Evolutionary conservation across 208 protist genomes (phyloP).

Genomic region (Trypanosomatidae sp.): DNA sequence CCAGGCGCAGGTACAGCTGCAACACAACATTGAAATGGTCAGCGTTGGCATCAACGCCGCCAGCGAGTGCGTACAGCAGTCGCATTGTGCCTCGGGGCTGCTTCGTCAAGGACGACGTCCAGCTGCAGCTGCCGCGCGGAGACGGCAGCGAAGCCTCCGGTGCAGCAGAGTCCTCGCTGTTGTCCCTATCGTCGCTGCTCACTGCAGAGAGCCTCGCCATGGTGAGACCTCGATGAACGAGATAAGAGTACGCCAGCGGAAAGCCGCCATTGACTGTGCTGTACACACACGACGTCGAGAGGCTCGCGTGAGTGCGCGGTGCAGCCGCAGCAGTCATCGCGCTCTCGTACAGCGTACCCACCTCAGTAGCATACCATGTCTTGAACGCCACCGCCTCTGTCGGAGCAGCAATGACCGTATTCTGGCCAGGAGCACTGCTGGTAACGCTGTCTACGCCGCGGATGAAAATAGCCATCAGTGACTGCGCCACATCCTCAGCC

Average conservation of each 20-base stretch:
- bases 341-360: conserved; percentile 7
- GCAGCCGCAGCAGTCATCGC: conserved; percentile 12
- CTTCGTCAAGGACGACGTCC: not conserved
- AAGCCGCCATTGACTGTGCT: not conserved
- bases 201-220: not conserved
- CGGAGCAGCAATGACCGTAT: not conserved
- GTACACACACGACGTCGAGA: not conserved
- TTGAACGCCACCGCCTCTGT: conserved; percentile 2
- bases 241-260: conserved; percentile 13
- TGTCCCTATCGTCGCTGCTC: not conserved
- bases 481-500: conserved; percentile 12
- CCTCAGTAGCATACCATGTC: conserved; percentile 21
- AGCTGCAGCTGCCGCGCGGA: not conserved
- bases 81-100: conserved; percentile 13
- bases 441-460: conserved; percentile 7
- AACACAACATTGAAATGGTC: conserved; percentile 41
- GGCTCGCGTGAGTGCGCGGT: not conserved
- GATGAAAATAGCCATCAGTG: conserved; percentile 20
- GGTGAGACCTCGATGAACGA: conserved; percentile 12
- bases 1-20: conserved; percentile 29
- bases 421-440: not conserved
- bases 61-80: conserved; percentile 32
- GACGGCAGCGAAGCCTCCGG: not conserved
- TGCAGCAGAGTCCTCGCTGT: not conserved
- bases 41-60: conserved; percentile 35